Base-by-base conservation (phyloP, 306 rosid species). In the Cucurbita maxima region DNA sequence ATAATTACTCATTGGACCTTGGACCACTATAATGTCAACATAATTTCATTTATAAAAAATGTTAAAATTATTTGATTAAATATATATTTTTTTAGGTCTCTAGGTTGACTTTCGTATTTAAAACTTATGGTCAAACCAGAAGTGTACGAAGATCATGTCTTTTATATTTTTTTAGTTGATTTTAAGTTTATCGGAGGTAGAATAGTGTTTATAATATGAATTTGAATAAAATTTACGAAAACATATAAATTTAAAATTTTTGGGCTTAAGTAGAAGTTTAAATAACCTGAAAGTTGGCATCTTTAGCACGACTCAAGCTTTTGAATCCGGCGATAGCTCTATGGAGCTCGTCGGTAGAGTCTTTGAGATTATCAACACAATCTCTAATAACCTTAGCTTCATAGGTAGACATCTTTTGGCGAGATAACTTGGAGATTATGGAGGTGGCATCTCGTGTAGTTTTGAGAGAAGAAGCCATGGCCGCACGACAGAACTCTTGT, bases 331-430 rank as follows among this genome's bases (percentile, higher is more conserved):
- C 10, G 8, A 36, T 0, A 0, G 85, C 79, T 40, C 75, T 40
- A 1, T 38, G 61, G 25, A 85, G 77, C 45, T 76, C 80, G 43
- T 74, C 70, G 1, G 74, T 15, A 7, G 82, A 51, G 72, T 78
- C 79, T 6, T 43, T 43, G 76, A 77, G 73, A 25, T 68, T 47
- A 12, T 47, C 58, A 13, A 69, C 4, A 38, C 98, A 92, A 25
- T 90, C 98, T 38, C 66, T 12, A 1, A 88, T 38, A 2, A 77
- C 83, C 36, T 10, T 40, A 15, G 37, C 43, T 0, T 82, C 91
- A 2, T 68, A 68, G 13, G 57, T 41, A 0, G 41, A 36, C 3
- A 6, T 72, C 5, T 53, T 44, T 1, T 0, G 54, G 4, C 70
- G 74, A 1, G 74, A 37, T 10, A 84, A 30, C 51, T 75, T 58